phyloP scores from a whole-genome alignment of 1,139 yeast species.

The Nakaseomyces sp. region DNA sequence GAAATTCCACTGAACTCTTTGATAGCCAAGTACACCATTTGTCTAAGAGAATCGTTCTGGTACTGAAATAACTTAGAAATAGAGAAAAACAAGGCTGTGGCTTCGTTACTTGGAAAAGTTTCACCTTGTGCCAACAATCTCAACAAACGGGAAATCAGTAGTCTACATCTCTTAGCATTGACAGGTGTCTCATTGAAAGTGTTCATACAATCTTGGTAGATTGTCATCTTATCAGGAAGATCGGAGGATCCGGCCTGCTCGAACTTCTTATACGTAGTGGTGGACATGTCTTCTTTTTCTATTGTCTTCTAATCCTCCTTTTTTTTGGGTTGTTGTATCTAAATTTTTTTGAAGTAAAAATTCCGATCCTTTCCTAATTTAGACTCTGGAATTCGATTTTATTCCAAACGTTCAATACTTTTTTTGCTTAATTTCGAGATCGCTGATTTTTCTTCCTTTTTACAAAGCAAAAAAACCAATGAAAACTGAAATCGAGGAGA shows the following conservation, averaged over 20 bases:
- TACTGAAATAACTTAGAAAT: slow-evolving; percentile 93
- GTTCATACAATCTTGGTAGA: slow-evolving; percentile 89
- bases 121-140: slow-evolving; percentile 77
- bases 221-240: slow-evolving; percentile 90
- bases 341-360: too few relatives aligned
- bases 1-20: slow-evolving; percentile 81
- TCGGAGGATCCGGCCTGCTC: slow-evolving; percentile 63
- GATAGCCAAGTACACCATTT: slow-evolving; percentile 85
- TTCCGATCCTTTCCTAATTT: background rate
- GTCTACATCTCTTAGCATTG: slow-evolving; percentile 79
- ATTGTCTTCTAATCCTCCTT: background rate
- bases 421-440: background rate
- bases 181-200: slow-evolving; percentile 91
- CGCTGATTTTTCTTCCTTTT: too few relatives aligned
- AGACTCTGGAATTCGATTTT: background rate
- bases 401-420: background rate
- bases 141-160: slow-evolving; percentile 51
- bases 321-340: too few relatives aligned
- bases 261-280: slow-evolving; percentile 71
- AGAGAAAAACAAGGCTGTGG: slow-evolving; percentile 87
- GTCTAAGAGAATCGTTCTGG: slow-evolving; percentile 83
- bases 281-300: slow-evolving; percentile 45
- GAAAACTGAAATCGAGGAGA: too few relatives aligned
- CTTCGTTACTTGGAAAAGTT: slow-evolving; percentile 77
- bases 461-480: too few relatives aligned